Percentiles rank a stretch among this genome's conserved stretches.
Conservation (phyloP, 2,329 filamentous ascomycete genomes). For the Aspergillus floridensis region DNA sequence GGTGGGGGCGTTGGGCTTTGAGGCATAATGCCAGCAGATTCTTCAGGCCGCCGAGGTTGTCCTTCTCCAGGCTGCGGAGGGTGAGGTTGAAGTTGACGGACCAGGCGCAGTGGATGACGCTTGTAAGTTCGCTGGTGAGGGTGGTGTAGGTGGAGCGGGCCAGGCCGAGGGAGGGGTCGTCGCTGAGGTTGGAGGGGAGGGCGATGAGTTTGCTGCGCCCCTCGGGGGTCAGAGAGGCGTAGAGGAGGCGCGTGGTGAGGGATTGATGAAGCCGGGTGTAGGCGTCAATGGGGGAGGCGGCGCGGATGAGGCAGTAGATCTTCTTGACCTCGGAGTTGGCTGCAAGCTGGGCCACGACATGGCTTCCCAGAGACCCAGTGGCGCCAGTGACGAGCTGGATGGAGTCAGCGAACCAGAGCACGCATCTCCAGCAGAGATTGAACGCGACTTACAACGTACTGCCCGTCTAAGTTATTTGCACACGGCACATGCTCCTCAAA, state of each 20-base stretch:
- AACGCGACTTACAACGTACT: conserved; percentile 23
- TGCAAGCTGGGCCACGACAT: conserved; percentile 51
- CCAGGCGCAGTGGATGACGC: conserved; percentile 64
- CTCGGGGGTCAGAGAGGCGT: conserved; percentile 14
- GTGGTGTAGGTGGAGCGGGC: conserved; percentile 38
- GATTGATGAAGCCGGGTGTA: conserved; percentile 46
- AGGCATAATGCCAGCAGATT: conserved; percentile 45
- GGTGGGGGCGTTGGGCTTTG: conserved; percentile 25
- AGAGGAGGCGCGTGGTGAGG: conserved; percentile 39
- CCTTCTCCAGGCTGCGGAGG: conserved; percentile 54
- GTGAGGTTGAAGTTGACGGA: conserved; percentile 62
- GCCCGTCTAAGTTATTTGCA: conserved; percentile 18
- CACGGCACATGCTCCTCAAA: conserved; percentile 30
- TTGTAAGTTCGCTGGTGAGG: conserved; percentile 45
- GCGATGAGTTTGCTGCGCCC: conserved; percentile 45
- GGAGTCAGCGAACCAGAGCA: too few relatives aligned
- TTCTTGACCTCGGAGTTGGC: conserved; percentile 36
- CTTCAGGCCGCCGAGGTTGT: conserved; percentile 51
- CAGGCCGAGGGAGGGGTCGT: conserved; percentile 51
- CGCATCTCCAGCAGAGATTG: background rate
- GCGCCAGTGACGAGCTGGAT: conserved; percentile 57
- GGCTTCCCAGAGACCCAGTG: conserved; percentile 64
- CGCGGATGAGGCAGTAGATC: conserved; percentile 59
- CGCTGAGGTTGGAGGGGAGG: conserved; percentile 49
- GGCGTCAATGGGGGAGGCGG: conserved; percentile 42